These are phyloP conservation scores for Solanum acaule DNA, from an alignment of 257 asterid species.

Conservation along the genomic window DNA sequence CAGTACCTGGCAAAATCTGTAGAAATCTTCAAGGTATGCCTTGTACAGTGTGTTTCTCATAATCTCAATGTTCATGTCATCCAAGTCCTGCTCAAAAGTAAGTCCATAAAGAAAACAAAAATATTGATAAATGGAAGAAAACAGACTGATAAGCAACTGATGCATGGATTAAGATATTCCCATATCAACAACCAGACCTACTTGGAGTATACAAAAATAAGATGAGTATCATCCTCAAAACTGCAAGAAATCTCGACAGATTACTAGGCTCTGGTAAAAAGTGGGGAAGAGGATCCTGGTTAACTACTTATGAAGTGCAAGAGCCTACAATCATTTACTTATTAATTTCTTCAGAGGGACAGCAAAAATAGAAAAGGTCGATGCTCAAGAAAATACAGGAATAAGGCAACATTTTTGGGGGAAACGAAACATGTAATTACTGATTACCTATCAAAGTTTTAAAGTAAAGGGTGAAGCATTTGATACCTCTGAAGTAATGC, in stretches of 20 bases:
- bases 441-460: not conserved
- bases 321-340: not conserved
- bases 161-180: not conserved
- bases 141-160: not conserved
- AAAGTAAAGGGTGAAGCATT: not conserved
- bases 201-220: not conserved
- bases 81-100: constrained; percentile 56
- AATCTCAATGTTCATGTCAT: constrained; percentile 93
- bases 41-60: constrained; percentile 94
- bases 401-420: not conserved
- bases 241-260: not conserved
- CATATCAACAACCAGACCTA: not conserved
- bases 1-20: constrained; percentile 72
- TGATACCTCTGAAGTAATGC: constrained; percentile 84
- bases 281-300: not conserved
- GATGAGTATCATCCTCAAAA: not conserved
- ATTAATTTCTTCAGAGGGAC: not conserved
- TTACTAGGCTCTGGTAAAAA: not conserved
- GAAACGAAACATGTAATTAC: not conserved
- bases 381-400: not conserved
- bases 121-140: not conserved
- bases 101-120: not conserved
- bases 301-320: not conserved
- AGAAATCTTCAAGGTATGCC: constrained; percentile 92
- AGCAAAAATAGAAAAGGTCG: not conserved